Conservation (phyloP, 1,284 basidiomycete species). For the Irpex sp. region DNA sequence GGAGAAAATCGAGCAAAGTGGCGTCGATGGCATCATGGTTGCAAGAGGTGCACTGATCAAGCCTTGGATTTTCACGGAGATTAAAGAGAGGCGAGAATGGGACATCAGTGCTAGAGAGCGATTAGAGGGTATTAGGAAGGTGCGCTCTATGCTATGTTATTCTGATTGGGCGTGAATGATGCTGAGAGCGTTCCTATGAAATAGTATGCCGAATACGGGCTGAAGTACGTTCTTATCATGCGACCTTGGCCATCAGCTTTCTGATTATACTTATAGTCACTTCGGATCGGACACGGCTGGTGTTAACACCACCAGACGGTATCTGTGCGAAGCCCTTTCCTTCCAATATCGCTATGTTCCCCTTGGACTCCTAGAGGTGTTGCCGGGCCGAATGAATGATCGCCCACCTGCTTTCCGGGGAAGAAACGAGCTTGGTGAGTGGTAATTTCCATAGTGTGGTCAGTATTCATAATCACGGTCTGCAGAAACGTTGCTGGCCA, state of each 20-base stretch:
- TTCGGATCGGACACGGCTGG: constrained; percentile 93
- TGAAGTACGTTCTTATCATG: constrained; percentile 45
- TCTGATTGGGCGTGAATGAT: neutral
- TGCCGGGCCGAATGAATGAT: constrained; percentile 87
- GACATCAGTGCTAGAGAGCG: constrained; percentile 91
- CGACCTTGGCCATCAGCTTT: neutral
- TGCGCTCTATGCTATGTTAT: constrained; percentile 29
- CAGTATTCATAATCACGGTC: constrained; percentile 6
- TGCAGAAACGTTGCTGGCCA: constrained; percentile 81
- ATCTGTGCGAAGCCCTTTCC: constrained; percentile 91
- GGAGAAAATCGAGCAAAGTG: constrained; percentile 69
- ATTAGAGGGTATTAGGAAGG: constrained; percentile 82
- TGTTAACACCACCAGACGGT: constrained; percentile 89
- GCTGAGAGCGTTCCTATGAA: neutral
- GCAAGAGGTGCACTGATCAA: constrained; percentile 95
- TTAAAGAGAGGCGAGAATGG: constrained; percentile 91
- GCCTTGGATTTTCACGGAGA: constrained; percentile 95
- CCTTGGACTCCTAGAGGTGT: constrained; percentile 85
- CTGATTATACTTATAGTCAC: constrained; percentile 41
- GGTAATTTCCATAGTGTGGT: neutral
- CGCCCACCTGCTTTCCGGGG: constrained; percentile 85
- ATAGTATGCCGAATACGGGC: constrained; percentile 79
- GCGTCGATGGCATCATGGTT: constrained; percentile 95
- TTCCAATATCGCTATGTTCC: constrained; percentile 96
- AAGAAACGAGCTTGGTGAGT: constrained; percentile 78